A percentile compares a stretch with the other conserved stretches of the same genome.
Evolutionary conservation across 345 rosid species (phyloP).

Genomic region (Camelina sativa): DNA sequence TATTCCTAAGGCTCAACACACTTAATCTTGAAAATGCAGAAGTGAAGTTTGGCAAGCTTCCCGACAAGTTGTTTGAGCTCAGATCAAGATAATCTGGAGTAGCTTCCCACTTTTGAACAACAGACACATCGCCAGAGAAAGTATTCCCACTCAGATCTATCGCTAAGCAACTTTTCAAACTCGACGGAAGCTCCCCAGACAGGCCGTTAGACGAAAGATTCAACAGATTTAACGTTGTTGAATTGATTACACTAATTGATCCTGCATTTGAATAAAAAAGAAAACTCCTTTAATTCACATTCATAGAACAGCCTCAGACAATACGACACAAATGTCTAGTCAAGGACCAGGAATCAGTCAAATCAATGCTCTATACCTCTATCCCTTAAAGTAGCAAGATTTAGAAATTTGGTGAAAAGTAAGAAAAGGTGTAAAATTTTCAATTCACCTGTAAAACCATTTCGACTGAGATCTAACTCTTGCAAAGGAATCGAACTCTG

Average conservation of each 20-base stretch:
- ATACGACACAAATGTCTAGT: slow-evolving; percentile 24
- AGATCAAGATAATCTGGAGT: slow-evolving; percentile 71
- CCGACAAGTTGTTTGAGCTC: slow-evolving; percentile 80
- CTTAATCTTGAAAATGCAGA: slow-evolving; percentile 59
- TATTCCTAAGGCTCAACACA: slow-evolving; percentile 63
- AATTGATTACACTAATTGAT: slow-evolving; percentile 58
- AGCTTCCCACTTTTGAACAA: slow-evolving; percentile 69
- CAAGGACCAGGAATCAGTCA: slow-evolving; percentile 9
- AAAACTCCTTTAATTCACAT: slow-evolving; percentile 36
- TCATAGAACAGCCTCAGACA: slow-evolving; percentile 7
- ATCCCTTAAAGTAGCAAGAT: slow-evolving; percentile 1
- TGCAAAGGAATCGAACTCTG: slow-evolving; percentile 57
- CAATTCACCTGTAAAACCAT: slow-evolving; percentile 78
- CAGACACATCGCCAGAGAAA: slow-evolving; percentile 66
- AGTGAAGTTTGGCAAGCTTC: slow-evolving; percentile 68
- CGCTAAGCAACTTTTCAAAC: slow-evolving; percentile 48
- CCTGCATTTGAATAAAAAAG: slow-evolving; percentile 55
- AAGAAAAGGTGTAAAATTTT: background rate
- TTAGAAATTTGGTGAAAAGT: background rate
- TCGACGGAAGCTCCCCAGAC: slow-evolving; percentile 71
- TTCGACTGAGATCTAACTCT: slow-evolving; percentile 89
- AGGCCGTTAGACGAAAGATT: slow-evolving; percentile 78
- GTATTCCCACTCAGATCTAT: slow-evolving; percentile 80
- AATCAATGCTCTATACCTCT: slow-evolving; percentile 15
- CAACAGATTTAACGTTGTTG: slow-evolving; percentile 65